A percentile compares a stretch with the other conserved stretches of the same genome.
phyloP scores from a whole-genome alignment of 140 eudicot genomes.

The Anethum foeniculum region DNA sequence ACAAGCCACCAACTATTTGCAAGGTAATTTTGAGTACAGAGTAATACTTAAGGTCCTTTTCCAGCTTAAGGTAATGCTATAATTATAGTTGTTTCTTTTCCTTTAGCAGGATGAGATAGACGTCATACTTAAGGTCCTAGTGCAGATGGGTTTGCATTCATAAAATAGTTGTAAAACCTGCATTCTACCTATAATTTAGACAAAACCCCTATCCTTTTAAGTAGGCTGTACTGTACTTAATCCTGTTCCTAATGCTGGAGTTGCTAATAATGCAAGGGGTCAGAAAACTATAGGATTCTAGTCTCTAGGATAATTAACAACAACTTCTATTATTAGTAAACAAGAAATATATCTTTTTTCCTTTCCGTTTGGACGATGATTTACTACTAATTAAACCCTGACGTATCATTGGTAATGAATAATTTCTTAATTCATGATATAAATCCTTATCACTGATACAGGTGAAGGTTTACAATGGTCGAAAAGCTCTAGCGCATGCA shows the following conservation, averaged over 20 bases:
- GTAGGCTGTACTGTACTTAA: neutral
- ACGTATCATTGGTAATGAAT: neutral
- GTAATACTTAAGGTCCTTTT: no score
- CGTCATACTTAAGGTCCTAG: constrained; percentile 25
- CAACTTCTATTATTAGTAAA: neutral
- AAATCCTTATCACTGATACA: neutral
- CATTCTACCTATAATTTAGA: neutral
- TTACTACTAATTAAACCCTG: neutral
- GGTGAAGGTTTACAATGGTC: constrained; percentile 11
- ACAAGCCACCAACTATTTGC: no score
- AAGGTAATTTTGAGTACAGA: neutral
- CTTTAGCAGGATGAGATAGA: neutral
- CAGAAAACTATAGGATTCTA: neutral
- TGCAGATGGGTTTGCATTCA: constrained; percentile 4
- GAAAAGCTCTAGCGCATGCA: constrained; percentile 12
- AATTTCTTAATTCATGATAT: neutral
- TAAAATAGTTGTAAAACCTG: neutral
- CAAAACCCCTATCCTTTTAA: neutral
- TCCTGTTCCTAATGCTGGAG: neutral
- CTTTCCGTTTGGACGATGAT: neutral
- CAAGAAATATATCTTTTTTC: neutral
- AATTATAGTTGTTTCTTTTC: neutral
- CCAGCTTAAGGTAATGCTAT: no score
- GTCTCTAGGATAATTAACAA: neutral
- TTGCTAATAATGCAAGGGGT: constrained; percentile 3